These are phyloP conservation scores for Closterium sp. DNA, from an alignment of 139 green algal species.

Conservation along the genomic window DNA sequence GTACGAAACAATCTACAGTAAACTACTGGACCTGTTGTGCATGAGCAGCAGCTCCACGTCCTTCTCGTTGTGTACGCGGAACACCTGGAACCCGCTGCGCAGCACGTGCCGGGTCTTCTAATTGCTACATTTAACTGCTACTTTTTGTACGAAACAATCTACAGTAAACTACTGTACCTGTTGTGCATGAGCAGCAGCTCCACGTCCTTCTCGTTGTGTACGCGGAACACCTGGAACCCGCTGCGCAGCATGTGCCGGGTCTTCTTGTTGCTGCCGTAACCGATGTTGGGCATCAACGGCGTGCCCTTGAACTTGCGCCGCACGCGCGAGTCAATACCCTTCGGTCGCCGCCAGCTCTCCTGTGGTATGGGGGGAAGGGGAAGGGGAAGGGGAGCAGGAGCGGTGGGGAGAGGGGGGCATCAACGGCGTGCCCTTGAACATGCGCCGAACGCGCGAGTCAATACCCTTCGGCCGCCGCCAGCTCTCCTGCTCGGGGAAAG, in stretches of 20 bases:
- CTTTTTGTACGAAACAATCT: not conserved
- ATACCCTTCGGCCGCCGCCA: slow-evolving; percentile 95
- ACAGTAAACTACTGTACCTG: slow-evolving; percentile 52
- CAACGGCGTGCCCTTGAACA: slow-evolving; percentile 88
- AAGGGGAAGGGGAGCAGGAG: not conserved
- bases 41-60: too few species aligned
- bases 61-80: too few species aligned
- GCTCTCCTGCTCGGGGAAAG: slow-evolving; percentile 59
- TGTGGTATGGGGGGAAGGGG: slow-evolving; percentile 40
- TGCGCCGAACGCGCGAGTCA: slow-evolving; percentile 85
- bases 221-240: slow-evolving; percentile 87
- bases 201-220: slow-evolving; percentile 91
- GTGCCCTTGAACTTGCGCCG: slow-evolving; percentile 95
- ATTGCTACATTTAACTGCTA: slow-evolving; percentile 83
- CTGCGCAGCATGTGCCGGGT: slow-evolving; percentile 84
- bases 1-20: too few species aligned
- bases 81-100: slow-evolving; percentile 83
- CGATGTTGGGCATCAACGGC: slow-evolving; percentile 90
- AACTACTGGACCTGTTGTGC: too few species aligned
- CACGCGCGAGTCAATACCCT: slow-evolving; percentile 96
- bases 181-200: slow-evolving; percentile 99
- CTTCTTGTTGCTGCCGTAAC: slow-evolving; percentile 95
- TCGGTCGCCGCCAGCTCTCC: slow-evolving; percentile 87
- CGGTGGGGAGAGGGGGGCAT: slow-evolving; percentile 63
- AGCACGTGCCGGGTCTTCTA: slow-evolving; percentile 89